Percentiles rank a stretch among this genome's conserved stretches.
Evolutionary conservation across 1,284 basidiomycete species (phyloP).

Genomic region (Mycena citricolor): DNA sequence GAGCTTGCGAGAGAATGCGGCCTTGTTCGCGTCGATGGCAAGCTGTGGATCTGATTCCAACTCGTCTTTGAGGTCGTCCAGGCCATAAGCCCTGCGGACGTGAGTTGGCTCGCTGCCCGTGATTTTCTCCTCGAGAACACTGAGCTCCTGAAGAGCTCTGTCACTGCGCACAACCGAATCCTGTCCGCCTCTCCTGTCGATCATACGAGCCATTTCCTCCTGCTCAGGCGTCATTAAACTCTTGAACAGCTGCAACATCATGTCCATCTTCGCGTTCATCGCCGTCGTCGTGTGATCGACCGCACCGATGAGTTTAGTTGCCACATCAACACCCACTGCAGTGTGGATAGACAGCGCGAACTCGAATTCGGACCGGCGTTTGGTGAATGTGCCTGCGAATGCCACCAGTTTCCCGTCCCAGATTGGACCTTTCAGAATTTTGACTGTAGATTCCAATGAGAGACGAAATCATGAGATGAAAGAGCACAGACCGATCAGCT

Average conservation of each 20-base stretch:
- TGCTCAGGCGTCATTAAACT: slow-evolving; percentile 14
- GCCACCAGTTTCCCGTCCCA: slow-evolving; percentile 18
- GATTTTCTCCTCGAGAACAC: slow-evolving; percentile 15
- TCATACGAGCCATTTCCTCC: slow-evolving; percentile 13
- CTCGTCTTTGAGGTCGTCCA: slow-evolving; percentile 19
- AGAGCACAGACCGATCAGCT: background rate
- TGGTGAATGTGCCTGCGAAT: slow-evolving; percentile 18
- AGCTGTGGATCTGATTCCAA: slow-evolving; percentile 10
- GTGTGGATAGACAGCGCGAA: slow-evolving; percentile 20
- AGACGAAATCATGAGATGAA: background rate
- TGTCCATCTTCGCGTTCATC: slow-evolving; percentile 21
- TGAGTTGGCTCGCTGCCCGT: background rate
- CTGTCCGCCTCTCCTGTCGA: slow-evolving; percentile 16
- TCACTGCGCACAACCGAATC: slow-evolving; percentile 14
- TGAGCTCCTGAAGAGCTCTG: slow-evolving; percentile 19
- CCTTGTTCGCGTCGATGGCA: slow-evolving; percentile 13
- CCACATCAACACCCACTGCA: slow-evolving; percentile 18
- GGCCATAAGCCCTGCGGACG: slow-evolving; percentile 8
- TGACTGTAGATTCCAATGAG: slow-evolving; percentile 2
- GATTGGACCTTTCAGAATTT: slow-evolving; percentile 12
- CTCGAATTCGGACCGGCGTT: slow-evolving; percentile 16
- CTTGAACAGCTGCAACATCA: slow-evolving; percentile 19
- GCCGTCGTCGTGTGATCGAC: slow-evolving; percentile 18
- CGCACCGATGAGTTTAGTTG: slow-evolving; percentile 7
- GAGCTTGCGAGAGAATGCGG: slow-evolving; percentile 14